Evolutionary conservation across 805 yeast species (phyloP).

Genomic region (Ogataea parapolymorpha): DNA sequence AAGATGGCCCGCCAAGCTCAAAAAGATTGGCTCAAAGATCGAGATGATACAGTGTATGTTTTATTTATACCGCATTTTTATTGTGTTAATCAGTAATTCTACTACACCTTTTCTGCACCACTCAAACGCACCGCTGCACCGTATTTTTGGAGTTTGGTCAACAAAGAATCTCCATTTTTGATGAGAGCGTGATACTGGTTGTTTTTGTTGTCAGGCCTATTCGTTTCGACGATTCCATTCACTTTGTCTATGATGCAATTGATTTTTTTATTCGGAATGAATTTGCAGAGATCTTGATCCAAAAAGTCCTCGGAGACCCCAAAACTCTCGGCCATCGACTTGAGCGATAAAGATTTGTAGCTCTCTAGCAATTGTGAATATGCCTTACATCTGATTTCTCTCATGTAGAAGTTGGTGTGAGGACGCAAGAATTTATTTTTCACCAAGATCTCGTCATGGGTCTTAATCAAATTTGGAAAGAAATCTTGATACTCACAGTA

Average conservation of each 20-base stretch:
- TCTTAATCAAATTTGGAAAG: conserved; percentile 71
- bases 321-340: conserved; percentile 92
- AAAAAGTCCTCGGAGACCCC: conserved; percentile 85
- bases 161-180: conserved; percentile 86
- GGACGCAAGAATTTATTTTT: conserved; percentile 62
- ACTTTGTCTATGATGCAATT: conserved; percentile 96
- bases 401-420: conserved; percentile 79
- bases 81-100: too few species aligned
- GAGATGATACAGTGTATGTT: neutral
- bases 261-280: conserved; percentile 88
- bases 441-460: conserved; percentile 69
- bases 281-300: conserved; percentile 82
- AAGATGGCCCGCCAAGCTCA: conserved; percentile 4
- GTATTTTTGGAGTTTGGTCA: conserved; percentile 93
- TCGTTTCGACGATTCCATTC: conserved; percentile 91
- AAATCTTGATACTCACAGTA: conserved; percentile 81
- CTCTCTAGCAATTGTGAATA: conserved; percentile 92
- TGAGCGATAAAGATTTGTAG: conserved; percentile 83
- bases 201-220: conserved; percentile 94
- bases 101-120: conserved; percentile 72
- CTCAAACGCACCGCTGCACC: conserved; percentile 96
- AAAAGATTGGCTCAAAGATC: neutral
- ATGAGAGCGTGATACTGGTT: conserved; percentile 86
- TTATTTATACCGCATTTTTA: too few species aligned
- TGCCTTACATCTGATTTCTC: conserved; percentile 94